These are phyloP conservation scores for Aquilaria yunnanensis DNA, from an alignment of 345 rosid genomes.

Conservation along the genomic window DNA sequence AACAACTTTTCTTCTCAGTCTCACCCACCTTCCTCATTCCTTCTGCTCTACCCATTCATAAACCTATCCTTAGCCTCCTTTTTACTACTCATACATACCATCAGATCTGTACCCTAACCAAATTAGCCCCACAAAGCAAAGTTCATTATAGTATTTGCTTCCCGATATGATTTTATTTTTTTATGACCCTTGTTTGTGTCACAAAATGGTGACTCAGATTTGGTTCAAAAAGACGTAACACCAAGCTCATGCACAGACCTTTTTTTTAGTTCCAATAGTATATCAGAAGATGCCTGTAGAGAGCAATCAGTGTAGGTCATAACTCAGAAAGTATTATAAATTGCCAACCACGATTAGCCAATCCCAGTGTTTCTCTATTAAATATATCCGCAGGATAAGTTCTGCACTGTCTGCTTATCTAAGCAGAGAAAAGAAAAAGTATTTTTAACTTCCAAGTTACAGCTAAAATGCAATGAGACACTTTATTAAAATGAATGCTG, in stretches of 20 bases:
- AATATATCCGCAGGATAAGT: conserved; percentile 2
- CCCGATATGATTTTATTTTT: background rate
- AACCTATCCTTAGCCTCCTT: no score
- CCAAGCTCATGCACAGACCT: conserved; percentile 9
- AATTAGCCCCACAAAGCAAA: background rate
- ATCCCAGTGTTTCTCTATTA: background rate
- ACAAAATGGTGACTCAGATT: background rate
- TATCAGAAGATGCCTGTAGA: conserved; percentile 8
- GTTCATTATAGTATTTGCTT: no score
- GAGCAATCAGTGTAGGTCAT: conserved; percentile 10
- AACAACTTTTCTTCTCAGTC: background rate
- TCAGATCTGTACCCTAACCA: background rate
- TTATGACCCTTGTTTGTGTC: background rate
- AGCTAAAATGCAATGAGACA: background rate
- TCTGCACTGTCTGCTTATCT: conserved; percentile 1
- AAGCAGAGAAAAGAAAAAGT: background rate
- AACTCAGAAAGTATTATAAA: background rate
- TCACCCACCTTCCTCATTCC: conserved; percentile 5
- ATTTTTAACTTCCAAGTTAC: background rate
- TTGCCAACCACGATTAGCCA: conserved; percentile 10
- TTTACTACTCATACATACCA: no score
- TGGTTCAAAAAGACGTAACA: background rate
- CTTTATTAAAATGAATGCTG: background rate
- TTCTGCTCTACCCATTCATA: background rate
- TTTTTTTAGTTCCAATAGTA: background rate